A percentile compares a stretch with the other conserved stretches of the same genome.
These are phyloP conservation scores for Phytopythium ostracodes DNA, from an alignment of 352 stramenopile species.

Conservation along the genomic window DNA sequence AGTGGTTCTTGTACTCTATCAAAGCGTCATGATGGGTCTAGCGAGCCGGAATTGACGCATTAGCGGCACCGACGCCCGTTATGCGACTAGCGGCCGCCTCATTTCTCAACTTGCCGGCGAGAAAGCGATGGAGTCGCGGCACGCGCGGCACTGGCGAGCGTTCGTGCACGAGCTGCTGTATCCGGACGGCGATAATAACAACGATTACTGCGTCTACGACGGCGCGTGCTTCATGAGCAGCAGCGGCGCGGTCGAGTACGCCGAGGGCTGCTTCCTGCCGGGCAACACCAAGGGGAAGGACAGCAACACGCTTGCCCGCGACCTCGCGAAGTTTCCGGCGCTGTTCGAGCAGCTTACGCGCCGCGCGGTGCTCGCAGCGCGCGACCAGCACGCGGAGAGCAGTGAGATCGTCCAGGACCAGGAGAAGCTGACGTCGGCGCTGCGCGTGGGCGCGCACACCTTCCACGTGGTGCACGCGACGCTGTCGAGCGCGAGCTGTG, in stretches of 20 bases:
- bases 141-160: constrained; percentile 36
- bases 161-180: constrained; percentile 34
- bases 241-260: constrained; percentile 31
- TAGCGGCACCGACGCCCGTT: neutral
- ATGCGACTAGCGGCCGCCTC: neutral
- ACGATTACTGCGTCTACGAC: constrained; percentile 22
- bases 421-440: constrained; percentile 16
- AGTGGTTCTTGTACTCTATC: no score
- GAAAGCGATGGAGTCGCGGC: constrained; percentile 30
- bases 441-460: constrained; percentile 22
- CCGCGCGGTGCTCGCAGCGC: constrained; percentile 26
- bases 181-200: neutral
- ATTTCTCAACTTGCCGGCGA: neutral
- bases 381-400: neutral
- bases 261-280: constrained; percentile 39
- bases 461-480: constrained; percentile 44
- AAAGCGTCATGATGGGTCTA: no score
- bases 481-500: constrained; percentile 42
- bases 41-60: no score
- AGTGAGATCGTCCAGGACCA: neutral
- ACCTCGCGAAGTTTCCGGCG: constrained; percentile 17
- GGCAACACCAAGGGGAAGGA: constrained; percentile 6
- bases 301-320: neutral
- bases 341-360: constrained; percentile 46
- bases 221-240: constrained; percentile 43